Evolutionary conservation across 164 flowering plant genomes (phyloP), one percentile per base, ranked within the genome.

Genomic region (Echeveria elegans): DNA sequence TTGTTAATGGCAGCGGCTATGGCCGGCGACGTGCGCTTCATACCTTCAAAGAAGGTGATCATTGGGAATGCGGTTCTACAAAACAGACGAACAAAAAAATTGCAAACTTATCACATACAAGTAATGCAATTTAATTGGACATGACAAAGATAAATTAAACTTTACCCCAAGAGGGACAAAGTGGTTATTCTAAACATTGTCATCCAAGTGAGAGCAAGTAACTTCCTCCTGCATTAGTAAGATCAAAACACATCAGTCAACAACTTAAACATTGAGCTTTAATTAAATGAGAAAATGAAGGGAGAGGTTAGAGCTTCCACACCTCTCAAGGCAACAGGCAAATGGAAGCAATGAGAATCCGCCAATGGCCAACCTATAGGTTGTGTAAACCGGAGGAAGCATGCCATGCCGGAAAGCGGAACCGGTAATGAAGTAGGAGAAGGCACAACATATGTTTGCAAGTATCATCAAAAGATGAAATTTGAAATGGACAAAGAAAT

Each of bases 241-340:
- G n/a, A n/a, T n/a, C n/a, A n/a, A n/a, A n/a, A n/a, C n/a, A n/a
- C n/a, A n/a, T n/a, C n/a, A n/a, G n/a, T n/a, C n/a, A n/a, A n/a
- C n/a, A n/a, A n/a, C n/a, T n/a, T n/a, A n/a, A n/a, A n/a, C n/a
- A n/a, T n/a, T n/a, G n/a, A n/a, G n/a, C n/a, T n/a, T n/a, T n/a
- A 16, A 6, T 5, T 16, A 45, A 16, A 16, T 21, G 21, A 45
- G 52, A 45, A 4, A 45, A 45, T 15, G 52, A 45, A 45, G 4
- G 65, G 37, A n/a, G n/a, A n/a, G n/a, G n/a, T n/a, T n/a, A n/a
- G n/a, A n/a, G n/a, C n/a, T n/a, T n/a, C 38, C 56, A 28, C 24
- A 91, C 93, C 93, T 92, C 72, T 89, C 94, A 6, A 89, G 77
- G 43, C 85, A 78, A 76, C 86, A 88, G 65, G 96, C 97, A 56